Conservation (phyloP, 208 protist genomes). For the Porcisia hertigi region DNA sequence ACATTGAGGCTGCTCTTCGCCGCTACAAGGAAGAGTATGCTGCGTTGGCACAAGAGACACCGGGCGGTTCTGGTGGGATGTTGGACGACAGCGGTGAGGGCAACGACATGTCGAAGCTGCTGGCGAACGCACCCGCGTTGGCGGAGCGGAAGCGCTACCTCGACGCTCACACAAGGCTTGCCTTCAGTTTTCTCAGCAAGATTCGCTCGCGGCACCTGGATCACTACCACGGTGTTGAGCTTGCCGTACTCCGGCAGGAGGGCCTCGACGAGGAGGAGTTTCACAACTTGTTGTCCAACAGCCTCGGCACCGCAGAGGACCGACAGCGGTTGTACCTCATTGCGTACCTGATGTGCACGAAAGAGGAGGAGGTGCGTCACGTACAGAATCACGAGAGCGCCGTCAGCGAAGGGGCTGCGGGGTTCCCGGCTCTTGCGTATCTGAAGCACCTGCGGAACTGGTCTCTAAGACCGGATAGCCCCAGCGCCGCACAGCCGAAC, state of each 20-base stretch:
- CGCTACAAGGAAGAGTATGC: slow-evolving; percentile 79
- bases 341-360: slow-evolving; percentile 71
- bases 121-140: slow-evolving; percentile 75
- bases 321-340: slow-evolving; percentile 82
- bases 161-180: slow-evolving; percentile 84
- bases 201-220: slow-evolving; percentile 76
- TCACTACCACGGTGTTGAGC: slow-evolving; percentile 86
- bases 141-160: slow-evolving; percentile 84
- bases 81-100: slow-evolving; percentile 42
- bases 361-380: slow-evolving; percentile 44
- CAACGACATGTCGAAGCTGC: slow-evolving; percentile 71
- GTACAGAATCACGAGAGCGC: slow-evolving; percentile 36
- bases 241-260: slow-evolving; percentile 62
- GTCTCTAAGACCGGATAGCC: slow-evolving; percentile 36
- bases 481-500: slow-evolving; percentile 18
- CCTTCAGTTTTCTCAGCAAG: slow-evolving; percentile 65
- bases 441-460: slow-evolving; percentile 82
- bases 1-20: slow-evolving; percentile 67
- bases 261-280: slow-evolving; percentile 79
- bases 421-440: slow-evolving; percentile 76
- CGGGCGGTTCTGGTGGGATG: slow-evolving; percentile 35
- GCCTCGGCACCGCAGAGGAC: slow-evolving; percentile 59
- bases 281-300: slow-evolving; percentile 48
- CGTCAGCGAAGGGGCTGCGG: slow-evolving; percentile 21
- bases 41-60: slow-evolving; percentile 46